These are phyloP conservation scores for Saccharomyces hybrid DNA, from an alignment of 1,139 yeast species.

Conservation along the genomic window DNA sequence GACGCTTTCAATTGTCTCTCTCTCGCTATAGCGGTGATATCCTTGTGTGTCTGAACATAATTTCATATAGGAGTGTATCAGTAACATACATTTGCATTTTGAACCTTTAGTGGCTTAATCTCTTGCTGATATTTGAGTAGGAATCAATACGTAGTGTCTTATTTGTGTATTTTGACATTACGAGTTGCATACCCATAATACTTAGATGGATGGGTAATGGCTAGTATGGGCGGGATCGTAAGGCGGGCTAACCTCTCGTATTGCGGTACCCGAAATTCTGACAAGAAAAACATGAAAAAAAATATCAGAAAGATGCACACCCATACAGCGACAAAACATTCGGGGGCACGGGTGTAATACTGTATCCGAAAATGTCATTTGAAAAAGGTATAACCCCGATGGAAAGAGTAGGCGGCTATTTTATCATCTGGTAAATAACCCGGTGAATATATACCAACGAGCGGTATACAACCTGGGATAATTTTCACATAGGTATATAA, in stretches of 20 bases:
- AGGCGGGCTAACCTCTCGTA: neutral
- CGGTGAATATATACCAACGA: neutral
- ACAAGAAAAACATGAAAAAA: neutral
- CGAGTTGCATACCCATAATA: neutral
- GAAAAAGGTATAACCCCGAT: neutral
- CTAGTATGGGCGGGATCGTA: slow-evolving; percentile 1
- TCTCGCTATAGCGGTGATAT: neutral
- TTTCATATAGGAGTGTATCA: neutral
- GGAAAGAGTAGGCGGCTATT: neutral
- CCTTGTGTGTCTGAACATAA: neutral
- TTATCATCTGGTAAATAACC: neutral
- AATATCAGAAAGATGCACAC: neutral
- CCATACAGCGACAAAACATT: neutral
- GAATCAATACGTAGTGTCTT: neutral
- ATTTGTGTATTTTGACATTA: neutral
- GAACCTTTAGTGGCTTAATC: slow-evolving; percentile 26
- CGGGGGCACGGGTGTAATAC: neutral
- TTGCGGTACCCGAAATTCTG: neutral
- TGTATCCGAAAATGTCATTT: neutral
- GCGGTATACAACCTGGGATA: neutral
- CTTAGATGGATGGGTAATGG: neutral
- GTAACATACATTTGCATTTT: slow-evolving; percentile 33
- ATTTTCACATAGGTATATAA: too few species aligned
- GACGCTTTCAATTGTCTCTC: neutral
- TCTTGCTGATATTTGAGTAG: neutral